Conservation (phyloP, 768 basidiomycete species). For the Suillus luteus region DNA sequence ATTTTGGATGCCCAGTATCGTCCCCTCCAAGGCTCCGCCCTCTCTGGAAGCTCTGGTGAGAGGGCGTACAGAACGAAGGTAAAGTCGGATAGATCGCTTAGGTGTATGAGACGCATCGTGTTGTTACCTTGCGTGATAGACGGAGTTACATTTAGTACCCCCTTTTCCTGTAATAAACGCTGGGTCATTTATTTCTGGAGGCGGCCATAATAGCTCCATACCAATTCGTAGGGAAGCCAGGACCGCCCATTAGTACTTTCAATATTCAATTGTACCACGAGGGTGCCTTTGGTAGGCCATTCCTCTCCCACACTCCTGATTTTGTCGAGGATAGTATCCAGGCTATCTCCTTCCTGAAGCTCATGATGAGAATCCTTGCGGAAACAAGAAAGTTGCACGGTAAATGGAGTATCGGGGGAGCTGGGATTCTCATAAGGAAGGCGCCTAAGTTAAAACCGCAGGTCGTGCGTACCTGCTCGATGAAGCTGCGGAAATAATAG, state of each 20-base stretch:
- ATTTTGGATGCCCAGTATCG: slow-evolving; percentile 27
- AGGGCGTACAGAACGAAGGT: slow-evolving; percentile 48
- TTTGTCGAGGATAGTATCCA: slow-evolving; percentile 8
- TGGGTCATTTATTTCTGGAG: neutral
- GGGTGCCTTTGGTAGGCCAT: slow-evolving; percentile 49
- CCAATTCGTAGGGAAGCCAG: slow-evolving; percentile 48
- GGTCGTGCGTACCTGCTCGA: neutral
- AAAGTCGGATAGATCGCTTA: slow-evolving; percentile 42
- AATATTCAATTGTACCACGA: slow-evolving; percentile 50
- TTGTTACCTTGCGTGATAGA: slow-evolving; percentile 47
- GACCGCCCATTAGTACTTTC: slow-evolving; percentile 33
- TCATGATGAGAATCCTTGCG: neutral
- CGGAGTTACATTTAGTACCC: slow-evolving; percentile 43
- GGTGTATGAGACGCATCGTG: slow-evolving; percentile 50
- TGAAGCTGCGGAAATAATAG: slow-evolving; percentile 21
- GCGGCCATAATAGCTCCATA: slow-evolving; percentile 25
- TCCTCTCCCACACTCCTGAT: slow-evolving; percentile 14
- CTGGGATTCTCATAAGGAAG: slow-evolving; percentile 1
- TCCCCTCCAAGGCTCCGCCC: slow-evolving; percentile 21
- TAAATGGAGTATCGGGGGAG: neutral
- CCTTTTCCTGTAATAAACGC: slow-evolving; percentile 26
- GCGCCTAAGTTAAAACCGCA: neutral
- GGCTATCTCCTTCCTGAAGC: neutral
- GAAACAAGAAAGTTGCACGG: slow-evolving; percentile 27
- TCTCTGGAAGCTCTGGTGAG: slow-evolving; percentile 22